These are phyloP conservation scores for Kwoniella dendrophila DNA, from an alignment of 768 basidiomycete species.

Conservation along the genomic window DNA sequence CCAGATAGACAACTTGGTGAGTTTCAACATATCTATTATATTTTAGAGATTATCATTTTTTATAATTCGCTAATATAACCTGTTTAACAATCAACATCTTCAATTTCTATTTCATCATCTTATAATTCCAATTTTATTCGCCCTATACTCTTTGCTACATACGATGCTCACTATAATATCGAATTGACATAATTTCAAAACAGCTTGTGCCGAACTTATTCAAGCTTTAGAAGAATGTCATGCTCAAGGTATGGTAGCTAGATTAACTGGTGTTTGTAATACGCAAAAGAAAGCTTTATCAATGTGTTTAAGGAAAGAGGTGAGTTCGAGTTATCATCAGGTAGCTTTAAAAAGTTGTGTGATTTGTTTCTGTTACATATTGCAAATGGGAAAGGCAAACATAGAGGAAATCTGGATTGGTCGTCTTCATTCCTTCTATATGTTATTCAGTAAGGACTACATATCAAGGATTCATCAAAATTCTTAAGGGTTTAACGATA, in stretches of 20 bases:
- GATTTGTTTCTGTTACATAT: too few species aligned
- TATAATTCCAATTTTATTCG: not conserved
- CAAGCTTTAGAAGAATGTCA: constrained; percentile 51
- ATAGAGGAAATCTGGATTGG: too few species aligned
- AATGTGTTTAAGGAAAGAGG: constrained; percentile 52
- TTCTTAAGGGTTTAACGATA: too few species aligned
- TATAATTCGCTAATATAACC: too few species aligned
- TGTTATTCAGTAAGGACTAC: not conserved
- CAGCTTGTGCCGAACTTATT: constrained; percentile 51
- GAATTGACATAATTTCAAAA: not conserved
- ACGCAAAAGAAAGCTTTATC: constrained; percentile 39
- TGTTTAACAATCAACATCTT: too few species aligned
- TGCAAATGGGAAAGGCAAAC: too few species aligned
- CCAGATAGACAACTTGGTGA: constrained; percentile 42
- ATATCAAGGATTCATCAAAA: too few species aligned
- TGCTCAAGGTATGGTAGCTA: constrained; percentile 42
- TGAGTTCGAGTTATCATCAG: constrained; percentile 22
- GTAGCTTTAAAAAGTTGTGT: too few species aligned
- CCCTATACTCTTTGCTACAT: too few species aligned
- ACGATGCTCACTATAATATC: too few species aligned
- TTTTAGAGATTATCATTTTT: not conserved
- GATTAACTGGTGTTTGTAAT: constrained; percentile 47
- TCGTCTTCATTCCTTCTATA: not conserved
- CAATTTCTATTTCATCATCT: too few species aligned
- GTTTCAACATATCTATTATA: constrained; percentile 1